Percentiles rank a stretch among this genome's conserved stretches.
These are phyloP conservation scores for Backusella westeae DNA, from an alignment of 192 early-diverging fungal species.

Conservation along the genomic window DNA sequence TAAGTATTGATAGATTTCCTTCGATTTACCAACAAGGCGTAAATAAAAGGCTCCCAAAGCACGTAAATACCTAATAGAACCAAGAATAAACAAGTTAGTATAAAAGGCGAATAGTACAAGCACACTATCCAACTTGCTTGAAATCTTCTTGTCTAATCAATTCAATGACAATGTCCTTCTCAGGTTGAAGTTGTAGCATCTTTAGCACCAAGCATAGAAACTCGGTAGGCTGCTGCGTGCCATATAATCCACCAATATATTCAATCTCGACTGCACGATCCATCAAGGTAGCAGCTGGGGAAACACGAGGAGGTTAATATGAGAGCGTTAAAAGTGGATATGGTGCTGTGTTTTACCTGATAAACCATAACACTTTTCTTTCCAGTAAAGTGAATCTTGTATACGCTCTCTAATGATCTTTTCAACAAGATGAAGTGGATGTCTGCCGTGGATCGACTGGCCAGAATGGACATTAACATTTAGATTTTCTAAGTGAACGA, in stretches of 20 bases:
- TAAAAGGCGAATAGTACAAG: background rate
- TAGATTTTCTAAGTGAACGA: background rate
- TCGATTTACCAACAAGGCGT: slow-evolving; percentile 71
- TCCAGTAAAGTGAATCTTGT: slow-evolving; percentile 94
- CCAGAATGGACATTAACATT: slow-evolving; percentile 74
- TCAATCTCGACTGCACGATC: slow-evolving; percentile 80
- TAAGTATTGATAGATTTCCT: slow-evolving; percentile 81
- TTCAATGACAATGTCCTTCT: slow-evolving; percentile 80
- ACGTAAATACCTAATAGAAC: slow-evolving; percentile 62
- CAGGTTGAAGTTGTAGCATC: slow-evolving; percentile 91
- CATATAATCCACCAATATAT: slow-evolving; percentile 81
- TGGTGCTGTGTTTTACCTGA: slow-evolving; percentile 50
- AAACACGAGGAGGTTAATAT: background rate
- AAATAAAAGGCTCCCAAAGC: slow-evolving; percentile 90
- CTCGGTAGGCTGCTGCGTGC: slow-evolving; percentile 83
- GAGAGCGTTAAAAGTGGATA: background rate
- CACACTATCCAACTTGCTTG: slow-evolving; percentile 49
- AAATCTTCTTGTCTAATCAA: slow-evolving; percentile 81
- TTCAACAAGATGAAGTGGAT: slow-evolving; percentile 94
- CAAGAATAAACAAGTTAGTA: background rate
- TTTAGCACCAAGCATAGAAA: slow-evolving; percentile 90
- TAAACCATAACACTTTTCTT: slow-evolving; percentile 93
- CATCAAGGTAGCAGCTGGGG: slow-evolving; percentile 77
- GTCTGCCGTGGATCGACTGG: slow-evolving; percentile 76
- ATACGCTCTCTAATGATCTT: slow-evolving; percentile 90